A percentile compares a stretch with the other conserved stretches of the same genome.
phyloP scores from a whole-genome alignment of 129 eudicot genomes.

The Flaveria brownii region DNA sequence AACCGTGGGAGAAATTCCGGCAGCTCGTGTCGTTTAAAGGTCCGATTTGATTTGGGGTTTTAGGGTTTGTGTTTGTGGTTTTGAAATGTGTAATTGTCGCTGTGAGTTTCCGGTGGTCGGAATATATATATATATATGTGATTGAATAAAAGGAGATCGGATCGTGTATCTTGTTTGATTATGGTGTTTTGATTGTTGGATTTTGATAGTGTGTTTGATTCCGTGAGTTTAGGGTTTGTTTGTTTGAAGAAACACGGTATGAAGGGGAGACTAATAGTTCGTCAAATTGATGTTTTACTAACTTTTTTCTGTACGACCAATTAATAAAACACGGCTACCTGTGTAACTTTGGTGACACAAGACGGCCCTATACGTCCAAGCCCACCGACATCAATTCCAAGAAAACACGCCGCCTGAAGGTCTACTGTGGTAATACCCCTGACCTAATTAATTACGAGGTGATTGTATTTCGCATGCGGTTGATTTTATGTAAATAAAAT shows the following conservation, averaged over 20 bases:
- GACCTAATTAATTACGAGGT: too few species aligned
- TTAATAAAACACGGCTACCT: too few species aligned
- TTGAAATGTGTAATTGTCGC: not conserved
- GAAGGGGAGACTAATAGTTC: not conserved
- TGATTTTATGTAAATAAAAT: too few species aligned
- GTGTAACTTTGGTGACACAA: too few species aligned
- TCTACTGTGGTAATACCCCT: too few species aligned
- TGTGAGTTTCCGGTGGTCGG: not conserved
- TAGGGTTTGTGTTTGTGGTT: not conserved
- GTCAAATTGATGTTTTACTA: not conserved
- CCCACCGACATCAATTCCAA: too few species aligned
- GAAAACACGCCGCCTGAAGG: too few species aligned
- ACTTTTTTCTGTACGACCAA: too few species aligned
- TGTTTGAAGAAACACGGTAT: not conserved
- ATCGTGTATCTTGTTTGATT: not conserved
- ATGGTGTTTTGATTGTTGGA: too few species aligned
- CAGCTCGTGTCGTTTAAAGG: slow-evolving; percentile 26
- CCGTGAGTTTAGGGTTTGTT: not conserved
- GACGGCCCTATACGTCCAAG: too few species aligned
- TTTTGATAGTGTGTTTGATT: too few species aligned
- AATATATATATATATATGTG: not conserved
- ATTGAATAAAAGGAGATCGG: not conserved
- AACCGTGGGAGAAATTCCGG: slow-evolving; percentile 24
- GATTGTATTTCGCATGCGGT: too few species aligned
- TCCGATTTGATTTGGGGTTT: slow-evolving; percentile 11